A percentile compares a stretch with the other conserved stretches of the same genome.
These are phyloP conservation scores for Candida gigantensis DNA, from an alignment of 1,139 yeast genomes.

Conservation along the genomic window DNA sequence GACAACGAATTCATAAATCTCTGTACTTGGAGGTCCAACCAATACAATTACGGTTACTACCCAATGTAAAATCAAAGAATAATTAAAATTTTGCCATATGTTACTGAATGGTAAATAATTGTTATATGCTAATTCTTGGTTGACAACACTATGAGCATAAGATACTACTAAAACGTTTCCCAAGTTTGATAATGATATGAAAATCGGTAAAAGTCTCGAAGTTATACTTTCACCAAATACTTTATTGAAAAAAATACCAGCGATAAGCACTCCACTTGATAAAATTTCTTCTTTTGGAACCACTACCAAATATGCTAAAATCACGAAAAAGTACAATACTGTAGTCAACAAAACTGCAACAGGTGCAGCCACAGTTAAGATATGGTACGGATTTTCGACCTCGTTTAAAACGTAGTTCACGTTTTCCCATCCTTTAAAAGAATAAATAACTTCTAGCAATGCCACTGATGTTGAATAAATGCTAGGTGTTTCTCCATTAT, in stretches of 20 bases:
- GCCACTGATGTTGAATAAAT: conserved; percentile 43
- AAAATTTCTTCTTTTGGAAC: conserved; percentile 65
- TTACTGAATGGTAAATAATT: conserved; percentile 69
- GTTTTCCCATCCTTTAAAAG: conserved; percentile 48
- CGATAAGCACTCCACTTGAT: conserved; percentile 67
- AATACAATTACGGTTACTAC: conserved; percentile 45
- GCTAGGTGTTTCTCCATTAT: conserved; percentile 19
- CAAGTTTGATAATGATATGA: conserved; percentile 72
- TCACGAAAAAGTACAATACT: conserved; percentile 64
- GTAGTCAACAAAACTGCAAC: conserved; percentile 61
- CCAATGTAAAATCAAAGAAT: conserved; percentile 48
- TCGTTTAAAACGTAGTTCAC: conserved; percentile 47
- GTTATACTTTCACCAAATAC: conserved; percentile 73
- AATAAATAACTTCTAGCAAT: conserved; percentile 40
- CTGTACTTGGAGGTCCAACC: conserved; percentile 48
- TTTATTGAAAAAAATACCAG: conserved; percentile 71
- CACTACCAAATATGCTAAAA: conserved; percentile 73
- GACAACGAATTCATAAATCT: conserved; percentile 50
- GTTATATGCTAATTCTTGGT: conserved; percentile 73
- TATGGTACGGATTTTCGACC: conserved; percentile 58
- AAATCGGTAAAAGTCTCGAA: conserved; percentile 61
- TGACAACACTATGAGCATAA: conserved; percentile 75
- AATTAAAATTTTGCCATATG: conserved; percentile 54
- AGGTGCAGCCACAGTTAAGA: conserved; percentile 73
- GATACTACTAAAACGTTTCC: conserved; percentile 81